Evolutionary conservation across 2,329 filamentous ascomycete species (phyloP).

Genomic region (Xylariaceae sp.): DNA sequence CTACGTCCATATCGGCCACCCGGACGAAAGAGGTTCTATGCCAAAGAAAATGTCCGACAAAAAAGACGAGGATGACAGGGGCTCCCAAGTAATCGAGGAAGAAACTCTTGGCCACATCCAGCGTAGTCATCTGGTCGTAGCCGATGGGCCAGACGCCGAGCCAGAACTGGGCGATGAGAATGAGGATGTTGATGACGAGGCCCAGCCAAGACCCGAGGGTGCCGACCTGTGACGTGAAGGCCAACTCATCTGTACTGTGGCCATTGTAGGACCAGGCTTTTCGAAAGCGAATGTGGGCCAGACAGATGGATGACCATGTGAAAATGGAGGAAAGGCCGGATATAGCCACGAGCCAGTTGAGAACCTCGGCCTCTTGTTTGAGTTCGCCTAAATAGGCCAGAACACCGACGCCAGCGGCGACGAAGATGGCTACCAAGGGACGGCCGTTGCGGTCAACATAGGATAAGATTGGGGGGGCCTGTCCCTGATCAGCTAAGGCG

Average conservation of each 20-base stretch:
- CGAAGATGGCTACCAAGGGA: slow-evolving; percentile 66
- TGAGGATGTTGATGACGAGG: slow-evolving; percentile 67
- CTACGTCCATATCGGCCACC: slow-evolving; percentile 75
- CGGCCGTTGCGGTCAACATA: slow-evolving; percentile 83
- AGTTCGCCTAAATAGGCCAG: slow-evolving; percentile 73
- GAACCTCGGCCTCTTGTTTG: slow-evolving; percentile 55
- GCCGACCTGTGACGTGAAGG: slow-evolving; percentile 77
- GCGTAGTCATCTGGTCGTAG: slow-evolving; percentile 42
- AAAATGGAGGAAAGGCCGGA: slow-evolving; percentile 71
- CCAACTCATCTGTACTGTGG: slow-evolving; percentile 69
- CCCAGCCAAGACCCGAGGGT: slow-evolving; percentile 77
- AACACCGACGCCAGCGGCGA: slow-evolving; percentile 66
- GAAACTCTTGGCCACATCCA: slow-evolving; percentile 58
- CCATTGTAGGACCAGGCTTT: slow-evolving; percentile 68
- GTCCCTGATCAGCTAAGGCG: slow-evolving; percentile 81
- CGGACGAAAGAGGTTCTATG: slow-evolving; percentile 66
- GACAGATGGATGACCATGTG: slow-evolving; percentile 80
- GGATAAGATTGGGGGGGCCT: slow-evolving; percentile 71
- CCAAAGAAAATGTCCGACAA: slow-evolving; percentile 70
- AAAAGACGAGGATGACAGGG: slow-evolving; percentile 65
- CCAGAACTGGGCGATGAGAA: slow-evolving; percentile 85
- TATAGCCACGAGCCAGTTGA: slow-evolving; percentile 76
- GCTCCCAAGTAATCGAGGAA: slow-evolving; percentile 70
- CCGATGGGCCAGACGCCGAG: slow-evolving; percentile 73
- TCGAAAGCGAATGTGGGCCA: slow-evolving; percentile 91